Evolutionary conservation across 2,329 filamentous ascomycete species (phyloP), one percentile per base, ranked within the genome.

Genomic region (Immersiporthe knoxdaviesiana): DNA sequence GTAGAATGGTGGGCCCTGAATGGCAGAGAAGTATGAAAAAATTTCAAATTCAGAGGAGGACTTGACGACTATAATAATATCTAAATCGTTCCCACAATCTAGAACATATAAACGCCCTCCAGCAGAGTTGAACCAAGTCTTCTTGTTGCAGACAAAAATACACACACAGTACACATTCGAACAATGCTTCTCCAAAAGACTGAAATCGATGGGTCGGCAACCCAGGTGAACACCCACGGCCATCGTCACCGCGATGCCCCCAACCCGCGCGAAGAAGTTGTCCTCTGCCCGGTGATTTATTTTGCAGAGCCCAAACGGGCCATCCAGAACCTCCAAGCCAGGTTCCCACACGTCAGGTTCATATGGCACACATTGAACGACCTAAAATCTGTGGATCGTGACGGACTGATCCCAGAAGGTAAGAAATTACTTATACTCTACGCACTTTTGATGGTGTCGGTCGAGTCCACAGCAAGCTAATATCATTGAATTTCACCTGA

Each of bases 361-460:
- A 62, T 67, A 52, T 67, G 66, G 66, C 66, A 67, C 35, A 67
- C 58, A 4, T 6, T 67, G 0, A 18, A 35, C 27, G 66, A 67
- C n/a, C 39, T 35, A 18, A 30, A 14, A 30, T 5, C 24, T 10
- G 27, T 37, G 4, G 21, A 54, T 16, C n/a, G 44, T 58, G 44
- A 56, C 12, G 12, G 32, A 21, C 8, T 8, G 14, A 67, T 67
- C 16, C 59, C 66, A 21, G 44, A 67, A 41, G 66, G 66, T 67
- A 50, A 35, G 8, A 8, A 35, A 2, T 18, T 62, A 27, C 16
- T 27, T 18, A 3, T 35, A 18, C n/a, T n/a, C n/a, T n/a, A n/a
- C n/a, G n/a, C n/a, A n/a, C n/a, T n/a, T n/a, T n/a, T 52, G 21
- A 18, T 2, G 7, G n/a, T 52, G 10, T 2, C n/a, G n/a, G n/a